A percentile compares a stretch with the other conserved stretches of the same genome.
phyloP scores from a whole-genome alignment of 306 rosid species.

The Canavalia gladiata region DNA sequence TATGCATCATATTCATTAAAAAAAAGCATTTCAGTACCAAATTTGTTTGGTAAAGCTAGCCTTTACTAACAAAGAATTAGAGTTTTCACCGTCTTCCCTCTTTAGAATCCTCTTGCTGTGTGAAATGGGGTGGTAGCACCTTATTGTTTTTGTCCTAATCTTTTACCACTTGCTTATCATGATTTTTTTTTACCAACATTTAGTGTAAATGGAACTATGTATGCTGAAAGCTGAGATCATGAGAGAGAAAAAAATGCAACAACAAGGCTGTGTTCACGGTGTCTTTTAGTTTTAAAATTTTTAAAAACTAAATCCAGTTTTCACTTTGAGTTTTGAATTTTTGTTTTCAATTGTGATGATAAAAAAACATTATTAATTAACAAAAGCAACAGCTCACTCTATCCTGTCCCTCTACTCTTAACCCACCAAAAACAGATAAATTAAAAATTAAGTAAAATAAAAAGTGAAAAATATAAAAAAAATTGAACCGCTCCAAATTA shows the following conservation, averaged over 20 bases:
- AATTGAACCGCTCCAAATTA: no score
- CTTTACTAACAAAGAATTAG: conserved; percentile 29
- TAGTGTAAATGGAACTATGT: conserved; percentile 34
- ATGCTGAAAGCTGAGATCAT: conserved; percentile 50
- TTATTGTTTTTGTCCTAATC: conserved; percentile 7
- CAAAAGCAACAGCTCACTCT: no score
- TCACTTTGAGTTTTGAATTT: no score
- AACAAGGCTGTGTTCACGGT: neutral
- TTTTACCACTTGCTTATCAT: conserved; percentile 38
- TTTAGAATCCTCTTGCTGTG: conserved; percentile 35
- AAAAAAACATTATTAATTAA: no score
- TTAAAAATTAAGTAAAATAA: no score
- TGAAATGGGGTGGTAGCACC: conserved; percentile 35
- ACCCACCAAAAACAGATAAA: no score
- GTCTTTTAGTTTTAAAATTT: no score
- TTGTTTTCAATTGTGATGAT: no score
- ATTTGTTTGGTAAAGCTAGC: conserved; percentile 35
- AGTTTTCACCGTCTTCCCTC: conserved; percentile 12
- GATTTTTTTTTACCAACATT: conserved; percentile 27
- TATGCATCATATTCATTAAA: conserved; percentile 17
- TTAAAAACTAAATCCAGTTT: no score
- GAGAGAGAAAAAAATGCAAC: conserved; percentile 45
- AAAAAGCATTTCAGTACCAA: neutral
- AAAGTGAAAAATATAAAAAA: no score
- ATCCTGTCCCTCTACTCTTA: no score